phyloP scores from a whole-genome alignment of 2,329 filamentous ascomycete genomes.

The Calonectria multiphialidica region DNA sequence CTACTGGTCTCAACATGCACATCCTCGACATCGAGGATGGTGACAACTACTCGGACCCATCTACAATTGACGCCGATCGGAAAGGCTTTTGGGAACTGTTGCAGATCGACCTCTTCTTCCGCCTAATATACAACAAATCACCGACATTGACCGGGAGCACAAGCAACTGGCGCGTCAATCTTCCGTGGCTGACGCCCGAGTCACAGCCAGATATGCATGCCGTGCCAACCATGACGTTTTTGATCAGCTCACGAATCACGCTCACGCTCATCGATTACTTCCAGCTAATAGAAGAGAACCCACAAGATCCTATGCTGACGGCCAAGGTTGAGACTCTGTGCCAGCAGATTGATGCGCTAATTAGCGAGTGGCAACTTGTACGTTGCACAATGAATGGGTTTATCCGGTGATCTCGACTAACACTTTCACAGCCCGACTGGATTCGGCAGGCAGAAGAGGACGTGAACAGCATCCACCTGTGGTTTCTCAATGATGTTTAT shows the following conservation, averaged over 20 bases:
- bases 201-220: slow-evolving; percentile 16
- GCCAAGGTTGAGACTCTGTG: background rate
- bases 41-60: background rate
- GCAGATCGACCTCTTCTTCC: slow-evolving; percentile 20
- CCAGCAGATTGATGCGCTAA: background rate
- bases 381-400: background rate
- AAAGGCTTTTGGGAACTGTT: slow-evolving; percentile 21
- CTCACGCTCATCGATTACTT: slow-evolving; percentile 12
- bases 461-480: slow-evolving; percentile 14
- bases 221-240: slow-evolving; percentile 12
- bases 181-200: slow-evolving; percentile 18
- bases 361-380: slow-evolving; percentile 19
- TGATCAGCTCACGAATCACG: slow-evolving; percentile 15
- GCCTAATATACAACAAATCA: slow-evolving; percentile 9
- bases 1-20: slow-evolving; percentile 21
- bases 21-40: slow-evolving; percentile 12
- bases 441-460: slow-evolving; percentile 13
- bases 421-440: slow-evolving; percentile 15
- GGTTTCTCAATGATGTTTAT: slow-evolving; percentile 11
- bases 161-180: slow-evolving; percentile 19
- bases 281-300: background rate
- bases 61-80: slow-evolving; percentile 4
- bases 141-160: background rate
- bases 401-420: background rate
- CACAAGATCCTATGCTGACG: background rate